These are phyloP conservation scores for Hsuehochloa calcarea DNA, from an alignment of 176 grass and related monocot species.

Conservation along the genomic window DNA sequence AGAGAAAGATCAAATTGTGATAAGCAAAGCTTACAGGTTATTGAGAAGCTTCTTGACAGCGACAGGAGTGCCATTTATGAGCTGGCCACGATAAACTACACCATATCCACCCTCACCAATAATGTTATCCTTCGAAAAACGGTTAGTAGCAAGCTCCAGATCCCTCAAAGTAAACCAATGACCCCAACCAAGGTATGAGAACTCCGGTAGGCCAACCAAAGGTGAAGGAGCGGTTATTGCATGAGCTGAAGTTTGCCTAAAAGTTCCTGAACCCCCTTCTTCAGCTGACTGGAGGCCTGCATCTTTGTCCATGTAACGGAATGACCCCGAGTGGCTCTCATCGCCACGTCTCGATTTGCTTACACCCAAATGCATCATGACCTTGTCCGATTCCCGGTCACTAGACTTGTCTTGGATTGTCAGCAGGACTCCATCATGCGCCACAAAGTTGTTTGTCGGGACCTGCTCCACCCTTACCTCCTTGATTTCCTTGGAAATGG, in stretches of 20 bases:
- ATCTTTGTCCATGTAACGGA: slow-evolving; percentile 76
- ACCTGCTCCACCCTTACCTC: slow-evolving; percentile 84
- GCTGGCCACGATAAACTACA: slow-evolving; percentile 71
- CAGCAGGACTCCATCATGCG: slow-evolving; percentile 49
- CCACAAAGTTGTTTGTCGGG: slow-evolving; percentile 39
- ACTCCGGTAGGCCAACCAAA: slow-evolving; percentile 76
- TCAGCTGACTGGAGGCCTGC: slow-evolving; percentile 64
- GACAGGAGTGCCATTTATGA: slow-evolving; percentile 69
- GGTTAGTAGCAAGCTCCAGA: slow-evolving; percentile 65
- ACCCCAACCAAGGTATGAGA: slow-evolving; percentile 81
- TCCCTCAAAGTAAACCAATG: slow-evolving; percentile 89
- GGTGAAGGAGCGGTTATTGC: slow-evolving; percentile 73
- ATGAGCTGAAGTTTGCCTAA: slow-evolving; percentile 55
- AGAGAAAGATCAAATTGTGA: background rate
- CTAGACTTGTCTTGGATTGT: slow-evolving; percentile 62
- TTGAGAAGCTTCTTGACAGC: slow-evolving; percentile 85
- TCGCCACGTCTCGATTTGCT: slow-evolving; percentile 67
- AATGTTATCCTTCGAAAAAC: slow-evolving; percentile 76
- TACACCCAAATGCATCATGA: slow-evolving; percentile 59
- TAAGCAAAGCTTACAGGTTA: slow-evolving; percentile 52
- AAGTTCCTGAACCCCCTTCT: slow-evolving; percentile 60
- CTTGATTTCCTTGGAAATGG: slow-evolving; percentile 86
- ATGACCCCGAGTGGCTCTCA: slow-evolving; percentile 93
- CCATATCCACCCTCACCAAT: slow-evolving; percentile 84
- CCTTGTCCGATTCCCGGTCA: slow-evolving; percentile 62